phyloP scores from a whole-genome alignment of 108 stramenopile genomes.

The Aurantiochytrium sp. region DNA sequence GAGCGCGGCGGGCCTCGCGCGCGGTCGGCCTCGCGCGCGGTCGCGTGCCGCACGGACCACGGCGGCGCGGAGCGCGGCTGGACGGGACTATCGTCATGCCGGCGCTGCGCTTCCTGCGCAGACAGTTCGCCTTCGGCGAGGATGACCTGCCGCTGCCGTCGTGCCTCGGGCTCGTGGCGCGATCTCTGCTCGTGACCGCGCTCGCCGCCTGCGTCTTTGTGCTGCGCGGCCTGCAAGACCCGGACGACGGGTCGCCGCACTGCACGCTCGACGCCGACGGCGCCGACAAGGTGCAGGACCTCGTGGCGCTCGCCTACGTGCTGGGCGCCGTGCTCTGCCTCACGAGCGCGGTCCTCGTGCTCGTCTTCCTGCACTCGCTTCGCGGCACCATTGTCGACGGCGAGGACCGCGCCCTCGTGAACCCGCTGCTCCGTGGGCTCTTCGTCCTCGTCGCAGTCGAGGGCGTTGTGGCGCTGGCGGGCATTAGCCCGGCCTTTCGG shows the following conservation, averaged over 20 bases:
- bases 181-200: not conserved
- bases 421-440: not conserved
- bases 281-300: not conserved
- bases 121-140: not conserved
- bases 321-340: not conserved
- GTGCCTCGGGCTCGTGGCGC: not conserved
- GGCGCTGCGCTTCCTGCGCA: not conserved
- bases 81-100: no score
- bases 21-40: no score
- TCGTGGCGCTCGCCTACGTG: not conserved
- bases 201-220: not conserved
- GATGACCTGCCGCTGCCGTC: slow-evolving; percentile 27
- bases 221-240: not conserved
- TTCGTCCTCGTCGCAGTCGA: not conserved
- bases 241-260: not conserved
- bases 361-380: not conserved
- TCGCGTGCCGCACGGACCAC: no score
- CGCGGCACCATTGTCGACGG: not conserved
- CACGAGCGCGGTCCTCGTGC: not conserved
- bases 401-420: not conserved
- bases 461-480: not conserved
- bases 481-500: not conserved
- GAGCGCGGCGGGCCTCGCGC: no score
- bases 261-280: not conserved
- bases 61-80: no score